These are phyloP conservation scores for Boletus rubroflammeus DNA, from an alignment of 768 basidiomycete genomes.

Conservation along the genomic window DNA sequence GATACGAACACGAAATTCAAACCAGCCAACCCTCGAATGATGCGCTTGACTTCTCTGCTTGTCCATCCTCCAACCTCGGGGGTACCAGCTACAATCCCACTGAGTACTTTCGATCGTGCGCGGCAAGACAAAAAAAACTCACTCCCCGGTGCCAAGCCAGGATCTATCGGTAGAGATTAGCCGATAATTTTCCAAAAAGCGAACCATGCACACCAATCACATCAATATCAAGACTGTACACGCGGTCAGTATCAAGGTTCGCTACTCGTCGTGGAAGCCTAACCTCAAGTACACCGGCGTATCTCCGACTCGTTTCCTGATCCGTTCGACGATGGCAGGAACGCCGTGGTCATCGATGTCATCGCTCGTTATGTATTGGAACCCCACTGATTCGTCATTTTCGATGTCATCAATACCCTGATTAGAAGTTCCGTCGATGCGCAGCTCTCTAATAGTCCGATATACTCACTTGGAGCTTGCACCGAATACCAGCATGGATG, in stretches of 20 bases:
- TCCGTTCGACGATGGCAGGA: constrained; percentile 62
- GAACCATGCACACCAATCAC: constrained; percentile 53
- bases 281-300: constrained; percentile 75
- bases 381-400: constrained; percentile 71
- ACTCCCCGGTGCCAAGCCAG: constrained; percentile 77
- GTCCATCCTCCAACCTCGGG: constrained; percentile 87
- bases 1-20: constrained; percentile 67
- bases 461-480: constrained; percentile 55
- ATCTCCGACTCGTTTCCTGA: constrained; percentile 68
- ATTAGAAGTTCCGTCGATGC: not conserved
- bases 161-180: constrained; percentile 44
- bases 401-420: constrained; percentile 38
- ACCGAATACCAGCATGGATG: constrained; percentile 84
- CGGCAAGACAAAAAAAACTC: constrained; percentile 29
- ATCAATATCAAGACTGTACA: constrained; percentile 70
- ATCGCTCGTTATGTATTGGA: constrained; percentile 73
- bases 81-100: constrained; percentile 57
- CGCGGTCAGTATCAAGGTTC: not conserved
- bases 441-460: constrained; percentile 7
- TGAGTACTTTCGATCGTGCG: not conserved
- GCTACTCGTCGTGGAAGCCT: not conserved
- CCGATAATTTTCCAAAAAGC: not conserved
- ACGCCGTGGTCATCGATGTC: constrained; percentile 83
- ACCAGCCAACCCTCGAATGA: constrained; percentile 73
- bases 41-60: constrained; percentile 74